Evolutionary conservation across 2,329 filamentous ascomycete genomes (phyloP).

Genomic region (Piedraia hortae): DNA sequence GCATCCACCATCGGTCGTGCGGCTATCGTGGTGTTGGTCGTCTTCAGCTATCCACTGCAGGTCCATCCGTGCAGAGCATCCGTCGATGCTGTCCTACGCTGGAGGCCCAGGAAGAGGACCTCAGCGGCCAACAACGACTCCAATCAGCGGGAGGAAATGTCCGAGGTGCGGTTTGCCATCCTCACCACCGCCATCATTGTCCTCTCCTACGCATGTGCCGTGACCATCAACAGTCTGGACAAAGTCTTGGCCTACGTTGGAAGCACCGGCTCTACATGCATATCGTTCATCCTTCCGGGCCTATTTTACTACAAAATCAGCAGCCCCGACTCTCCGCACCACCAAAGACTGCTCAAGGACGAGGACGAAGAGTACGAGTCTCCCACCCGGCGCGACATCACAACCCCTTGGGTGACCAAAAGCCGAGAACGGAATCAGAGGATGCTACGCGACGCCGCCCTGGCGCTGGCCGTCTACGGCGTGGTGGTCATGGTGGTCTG

Average conservation of each 20-base stretch:
- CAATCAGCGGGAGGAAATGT: slow-evolving; percentile 31
- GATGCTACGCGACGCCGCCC: slow-evolving; percentile 40
- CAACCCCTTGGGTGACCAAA: not conserved
- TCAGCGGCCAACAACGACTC: slow-evolving; percentile 8
- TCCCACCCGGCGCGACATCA: not conserved
- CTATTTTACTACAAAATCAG: slow-evolving; percentile 98
- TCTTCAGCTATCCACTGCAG: slow-evolving; percentile 88
- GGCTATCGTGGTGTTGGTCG: slow-evolving; percentile 83
- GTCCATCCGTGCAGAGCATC: slow-evolving; percentile 92
- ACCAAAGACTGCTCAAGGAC: slow-evolving; percentile 69
- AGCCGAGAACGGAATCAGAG: slow-evolving; percentile 27
- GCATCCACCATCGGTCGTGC: slow-evolving; percentile 80
- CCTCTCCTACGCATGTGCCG: slow-evolving; percentile 60
- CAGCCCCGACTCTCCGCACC: slow-evolving; percentile 57
- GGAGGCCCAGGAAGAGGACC: slow-evolving; percentile 25
- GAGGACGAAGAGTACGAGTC: slow-evolving; percentile 45
- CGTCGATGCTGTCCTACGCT: slow-evolving; percentile 76
- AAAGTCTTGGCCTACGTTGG: slow-evolving; percentile 87
- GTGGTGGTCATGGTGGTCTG: slow-evolving; percentile 72
- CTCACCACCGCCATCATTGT: slow-evolving; percentile 72
- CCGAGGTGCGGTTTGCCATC: slow-evolving; percentile 64
- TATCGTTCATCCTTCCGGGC: slow-evolving; percentile 87
- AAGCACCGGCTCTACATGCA: slow-evolving; percentile 77
- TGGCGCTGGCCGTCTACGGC: slow-evolving; percentile 61
- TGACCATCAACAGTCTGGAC: slow-evolving; percentile 73